Evolutionary conservation across 129 eudicot species (phyloP).

Genomic region (Smallanthus sonchifolius): DNA sequence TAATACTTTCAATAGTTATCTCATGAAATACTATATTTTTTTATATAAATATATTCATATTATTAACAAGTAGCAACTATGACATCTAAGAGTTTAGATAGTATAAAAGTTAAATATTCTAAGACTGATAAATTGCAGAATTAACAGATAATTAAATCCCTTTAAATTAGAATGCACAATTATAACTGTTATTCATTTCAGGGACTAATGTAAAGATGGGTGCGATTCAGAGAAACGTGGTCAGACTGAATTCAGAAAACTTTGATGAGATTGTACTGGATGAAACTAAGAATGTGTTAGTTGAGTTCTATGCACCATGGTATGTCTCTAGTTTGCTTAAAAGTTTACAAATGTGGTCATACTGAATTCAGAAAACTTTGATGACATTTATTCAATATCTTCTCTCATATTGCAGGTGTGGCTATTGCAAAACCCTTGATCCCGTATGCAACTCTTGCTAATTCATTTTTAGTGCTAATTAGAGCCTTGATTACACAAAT

Average conservation of each 20-base stretch:
- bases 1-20: no score
- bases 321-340: constrained; percentile 12
- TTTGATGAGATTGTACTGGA: constrained; percentile 70
- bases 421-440: constrained; percentile 82
- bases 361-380: no score
- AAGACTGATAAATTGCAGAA: no score
- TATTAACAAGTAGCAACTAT: neutral
- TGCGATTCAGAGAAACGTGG: constrained; percentile 57
- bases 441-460: constrained; percentile 51
- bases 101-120: no score
- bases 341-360: no score
- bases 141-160: no score
- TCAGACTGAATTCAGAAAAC: constrained; percentile 55
- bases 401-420: constrained; percentile 58
- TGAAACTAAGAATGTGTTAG: constrained; percentile 71
- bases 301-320: constrained; percentile 95
- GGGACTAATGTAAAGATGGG: constrained; percentile 77
- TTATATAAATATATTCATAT: neutral
- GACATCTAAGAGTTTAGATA: neutral
- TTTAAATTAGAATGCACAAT: neutral
- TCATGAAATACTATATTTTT: no score
- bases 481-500: neutral
- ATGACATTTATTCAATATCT: neutral
- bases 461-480: neutral
- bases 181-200: constrained; percentile 23